Evolutionary conservation across 805 yeast genomes (phyloP).

Genomic region (Millerozyma acaciae): DNA sequence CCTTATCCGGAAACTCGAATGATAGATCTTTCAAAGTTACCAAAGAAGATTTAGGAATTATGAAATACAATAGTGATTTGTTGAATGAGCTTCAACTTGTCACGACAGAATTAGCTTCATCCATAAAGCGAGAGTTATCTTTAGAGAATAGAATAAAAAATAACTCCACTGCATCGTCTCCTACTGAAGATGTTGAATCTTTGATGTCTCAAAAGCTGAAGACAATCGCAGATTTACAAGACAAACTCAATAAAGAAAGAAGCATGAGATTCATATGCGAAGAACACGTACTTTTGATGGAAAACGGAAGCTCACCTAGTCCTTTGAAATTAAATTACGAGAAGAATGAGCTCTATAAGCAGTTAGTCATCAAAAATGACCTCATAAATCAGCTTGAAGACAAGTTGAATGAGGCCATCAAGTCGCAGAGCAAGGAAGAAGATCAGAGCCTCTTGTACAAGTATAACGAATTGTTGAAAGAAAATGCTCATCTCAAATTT

Average conservation of each 20-base stretch:
- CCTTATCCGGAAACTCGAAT: not conserved
- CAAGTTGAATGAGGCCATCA: constrained; percentile 36
- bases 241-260: constrained; percentile 60
- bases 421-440: constrained; percentile 21
- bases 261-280: constrained; percentile 65
- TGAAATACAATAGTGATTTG: constrained; percentile 56
- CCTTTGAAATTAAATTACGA: constrained; percentile 54
- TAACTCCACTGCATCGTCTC: constrained; percentile 1
- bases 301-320: constrained; percentile 50
- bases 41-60: constrained; percentile 58
- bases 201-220: constrained; percentile 13
- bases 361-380: constrained; percentile 47
- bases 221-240: constrained; percentile 48
- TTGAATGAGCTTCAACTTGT: constrained; percentile 64
- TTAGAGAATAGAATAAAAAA: constrained; percentile 45
- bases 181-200: constrained; percentile 4
- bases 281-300: constrained; percentile 58
- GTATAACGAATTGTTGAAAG: constrained; percentile 34
- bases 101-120: constrained; percentile 67
- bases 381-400: constrained; percentile 43
- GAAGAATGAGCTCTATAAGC: constrained; percentile 48
- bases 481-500: constrained; percentile 40
- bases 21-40: constrained; percentile 34
- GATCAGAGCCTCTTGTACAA: constrained; percentile 35
- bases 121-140: constrained; percentile 65